These are phyloP conservation scores for Mollisiaceae sp. DNA, from an alignment of 2,329 filamentous ascomycete genomes.

Conservation along the genomic window DNA sequence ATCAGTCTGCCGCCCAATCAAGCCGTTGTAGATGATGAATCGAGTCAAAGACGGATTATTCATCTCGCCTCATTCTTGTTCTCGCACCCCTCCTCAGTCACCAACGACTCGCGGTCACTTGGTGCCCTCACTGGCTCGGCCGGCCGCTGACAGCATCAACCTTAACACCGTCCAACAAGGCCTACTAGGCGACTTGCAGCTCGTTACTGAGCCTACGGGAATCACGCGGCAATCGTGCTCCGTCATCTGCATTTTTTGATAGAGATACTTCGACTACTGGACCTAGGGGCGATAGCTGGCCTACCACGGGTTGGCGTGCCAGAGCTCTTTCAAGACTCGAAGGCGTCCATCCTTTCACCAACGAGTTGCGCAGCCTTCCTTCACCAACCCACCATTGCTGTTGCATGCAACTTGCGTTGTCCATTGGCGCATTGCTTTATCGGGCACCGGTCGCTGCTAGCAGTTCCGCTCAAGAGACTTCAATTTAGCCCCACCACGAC, in stretches of 20 bases:
- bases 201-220: background rate
- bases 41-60: slow-evolving; percentile 8
- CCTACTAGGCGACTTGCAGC: background rate
- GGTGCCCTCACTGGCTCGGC: background rate
- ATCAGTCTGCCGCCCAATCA: slow-evolving; percentile 1
- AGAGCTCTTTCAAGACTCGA: background rate
- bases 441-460: slow-evolving; percentile 13
- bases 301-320: background rate
- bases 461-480: slow-evolving; percentile 13
- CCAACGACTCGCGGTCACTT: background rate
- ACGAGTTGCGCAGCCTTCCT: slow-evolving; percentile 10
- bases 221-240: slow-evolving; percentile 1
- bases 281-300: background rate
- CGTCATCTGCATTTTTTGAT: slow-evolving; percentile 14
- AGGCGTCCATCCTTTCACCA: background rate
- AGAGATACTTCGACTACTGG: slow-evolving; percentile 12
- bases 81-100: slow-evolving; percentile 1
- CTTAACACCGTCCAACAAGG: background rate
- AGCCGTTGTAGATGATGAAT: background rate
- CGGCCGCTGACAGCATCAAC: background rate
- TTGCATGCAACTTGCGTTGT: background rate
- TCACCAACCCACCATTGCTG: slow-evolving; percentile 6
- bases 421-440: slow-evolving; percentile 12
- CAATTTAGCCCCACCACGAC: slow-evolving; percentile 25
- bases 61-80: background rate